Base-by-base conservation (phyloP, 768 basidiomycete species). In the Trametes villosa region DNA sequence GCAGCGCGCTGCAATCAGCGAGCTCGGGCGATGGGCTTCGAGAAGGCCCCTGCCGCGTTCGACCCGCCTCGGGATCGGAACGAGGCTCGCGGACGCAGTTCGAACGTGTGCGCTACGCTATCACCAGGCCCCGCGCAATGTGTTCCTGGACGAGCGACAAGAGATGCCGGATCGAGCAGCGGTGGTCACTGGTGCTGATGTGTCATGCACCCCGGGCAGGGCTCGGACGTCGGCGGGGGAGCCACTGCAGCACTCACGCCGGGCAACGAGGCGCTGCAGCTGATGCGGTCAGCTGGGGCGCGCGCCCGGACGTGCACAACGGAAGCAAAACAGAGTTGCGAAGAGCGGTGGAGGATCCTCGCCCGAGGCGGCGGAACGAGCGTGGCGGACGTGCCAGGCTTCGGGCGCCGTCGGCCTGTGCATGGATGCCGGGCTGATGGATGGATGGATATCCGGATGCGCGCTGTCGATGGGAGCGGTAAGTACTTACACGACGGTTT, bases 281-380 rank as follows among this genome's bases (percentile, higher is more conserved):
- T 55, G 54, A 55, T 46, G 54, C 44, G 54, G 44, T 55, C 54
- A 55, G 54, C 54, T 46, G 44, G n/a, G 30, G 42, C 53, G 42
- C 26, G 15, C 27, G 9, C 24, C 4, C 20, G 50, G 38, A 52
- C 2, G 51, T 4, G 40, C 20, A 17, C 47, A 33, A 24, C 42
- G 27, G 22, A 50, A 34, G 29, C 22, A 51, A 51, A 36, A 18
- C 15, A 34, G 24, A 17, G 22, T 24, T 9, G 50, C 2, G 20
- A 17, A 13, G 48, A n/a, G n/a, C n/a, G n/a, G n/a, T n/a, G n/a
- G n/a, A n/a, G n/a, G n/a, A n/a, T n/a, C n/a, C n/a, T n/a, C n/a
- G n/a, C n/a, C n/a, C n/a, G n/a, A n/a, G n/a, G n/a, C n/a, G n/a
- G n/a, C n/a, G n/a, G n/a, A n/a, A n/a, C n/a, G n/a, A n/a, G n/a